These are phyloP conservation scores for Grosmannia clavigera DNA, from an alignment of 2,329 filamentous ascomycete species.

Conservation along the genomic window DNA sequence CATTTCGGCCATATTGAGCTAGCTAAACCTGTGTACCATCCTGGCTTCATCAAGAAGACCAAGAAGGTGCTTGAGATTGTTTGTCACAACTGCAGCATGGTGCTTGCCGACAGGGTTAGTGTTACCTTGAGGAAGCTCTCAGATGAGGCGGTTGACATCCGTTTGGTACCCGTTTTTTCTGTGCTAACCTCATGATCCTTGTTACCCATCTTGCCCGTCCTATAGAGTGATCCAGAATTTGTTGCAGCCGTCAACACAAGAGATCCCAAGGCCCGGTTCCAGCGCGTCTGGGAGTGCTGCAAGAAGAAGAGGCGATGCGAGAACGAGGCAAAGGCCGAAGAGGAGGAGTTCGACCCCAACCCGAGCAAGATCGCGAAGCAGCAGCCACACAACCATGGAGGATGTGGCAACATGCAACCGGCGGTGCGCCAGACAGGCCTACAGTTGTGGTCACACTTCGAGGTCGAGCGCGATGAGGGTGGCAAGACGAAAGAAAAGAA, in stretches of 20 bases:
- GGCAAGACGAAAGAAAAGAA: slow-evolving; percentile 65
- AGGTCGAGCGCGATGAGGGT: slow-evolving; percentile 68
- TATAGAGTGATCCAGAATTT: slow-evolving; percentile 72
- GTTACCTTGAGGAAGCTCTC: slow-evolving; percentile 31
- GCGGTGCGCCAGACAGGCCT: slow-evolving; percentile 79
- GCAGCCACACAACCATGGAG: slow-evolving; percentile 56
- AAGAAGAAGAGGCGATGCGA: slow-evolving; percentile 81
- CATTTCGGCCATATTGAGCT: slow-evolving; percentile 99
- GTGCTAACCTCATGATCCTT: slow-evolving; percentile 9
- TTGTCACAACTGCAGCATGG: slow-evolving; percentile 97
- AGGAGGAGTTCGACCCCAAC: slow-evolving; percentile 49
- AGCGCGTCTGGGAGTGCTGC: slow-evolving; percentile 81
- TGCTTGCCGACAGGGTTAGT: slow-evolving; percentile 97
- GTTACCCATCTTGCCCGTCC: slow-evolving; percentile 20
- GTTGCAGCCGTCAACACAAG: slow-evolving; percentile 68
- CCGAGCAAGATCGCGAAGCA: slow-evolving; percentile 38
- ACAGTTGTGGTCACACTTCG: slow-evolving; percentile 63
- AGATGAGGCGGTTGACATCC: background rate
- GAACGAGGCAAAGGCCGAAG: slow-evolving; percentile 50
- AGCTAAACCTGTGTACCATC: slow-evolving; percentile 87
- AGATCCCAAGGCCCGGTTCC: slow-evolving; percentile 90
- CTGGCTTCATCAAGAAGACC: slow-evolving; percentile 95
- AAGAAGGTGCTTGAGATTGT: slow-evolving; percentile 99
- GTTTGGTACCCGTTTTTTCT: slow-evolving; percentile 23
- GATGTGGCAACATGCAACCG: slow-evolving; percentile 86